Evolutionary conservation across 352 stramenopile genomes (phyloP).

Genomic region (Peronospora destructor): DNA sequence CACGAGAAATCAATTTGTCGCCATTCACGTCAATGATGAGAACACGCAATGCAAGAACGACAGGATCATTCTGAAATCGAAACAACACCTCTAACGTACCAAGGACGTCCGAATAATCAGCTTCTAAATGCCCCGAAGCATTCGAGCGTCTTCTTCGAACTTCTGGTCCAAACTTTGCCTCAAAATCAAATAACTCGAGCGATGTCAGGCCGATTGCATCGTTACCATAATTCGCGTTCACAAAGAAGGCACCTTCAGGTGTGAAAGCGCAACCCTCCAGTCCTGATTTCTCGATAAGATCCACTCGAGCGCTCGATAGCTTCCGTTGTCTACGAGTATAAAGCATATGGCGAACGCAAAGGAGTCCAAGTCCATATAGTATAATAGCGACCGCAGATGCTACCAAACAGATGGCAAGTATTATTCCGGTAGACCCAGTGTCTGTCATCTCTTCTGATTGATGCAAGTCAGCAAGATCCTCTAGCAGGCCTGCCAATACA

Average conservation of each 20-base stretch:
- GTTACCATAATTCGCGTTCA: slow-evolving; percentile 10
- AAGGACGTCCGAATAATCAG: slow-evolving; percentile 41
- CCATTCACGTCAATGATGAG: slow-evolving; percentile 48
- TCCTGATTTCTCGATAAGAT: slow-evolving; percentile 15
- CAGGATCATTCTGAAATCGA: slow-evolving; percentile 44
- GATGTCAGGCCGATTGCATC: slow-evolving; percentile 13
- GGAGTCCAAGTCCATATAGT: slow-evolving; percentile 16
- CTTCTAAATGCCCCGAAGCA: slow-evolving; percentile 8
- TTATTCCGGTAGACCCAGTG: slow-evolving; percentile 9
- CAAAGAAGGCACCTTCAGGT: slow-evolving; percentile 14
- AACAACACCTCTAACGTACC: slow-evolving; percentile 40
- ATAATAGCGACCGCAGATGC: slow-evolving; percentile 11
- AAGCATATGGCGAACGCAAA: slow-evolving; percentile 15
- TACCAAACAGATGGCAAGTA: slow-evolving; percentile 25
- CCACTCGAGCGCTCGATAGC: neutral
- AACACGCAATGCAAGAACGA: slow-evolving; percentile 39
- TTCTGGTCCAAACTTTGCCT: slow-evolving; percentile 17
- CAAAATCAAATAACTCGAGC: slow-evolving; percentile 16
- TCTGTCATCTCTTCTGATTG: slow-evolving; percentile 1
- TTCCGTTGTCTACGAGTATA: neutral
- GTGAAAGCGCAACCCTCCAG: slow-evolving; percentile 15
- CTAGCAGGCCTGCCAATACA: slow-evolving; percentile 22
- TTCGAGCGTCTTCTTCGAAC: slow-evolving; percentile 10
- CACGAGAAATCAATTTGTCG: slow-evolving; percentile 31
- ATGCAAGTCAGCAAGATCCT: slow-evolving; percentile 8